These are phyloP conservation scores for Buddleja alternifolia DNA, from an alignment of 257 asterid genomes.

Conservation along the genomic window DNA sequence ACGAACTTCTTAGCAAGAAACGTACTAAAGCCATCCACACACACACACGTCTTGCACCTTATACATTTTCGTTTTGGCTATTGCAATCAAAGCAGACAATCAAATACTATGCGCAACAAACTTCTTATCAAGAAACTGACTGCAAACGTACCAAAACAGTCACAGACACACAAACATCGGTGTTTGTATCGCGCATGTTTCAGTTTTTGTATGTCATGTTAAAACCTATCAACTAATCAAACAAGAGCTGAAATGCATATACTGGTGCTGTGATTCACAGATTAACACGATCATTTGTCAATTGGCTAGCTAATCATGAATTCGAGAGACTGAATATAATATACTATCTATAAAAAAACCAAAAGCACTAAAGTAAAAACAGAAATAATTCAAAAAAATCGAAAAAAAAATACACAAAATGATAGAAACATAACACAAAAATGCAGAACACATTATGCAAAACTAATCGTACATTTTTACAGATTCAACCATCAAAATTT, in stretches of 20 bases:
- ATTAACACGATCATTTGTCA: background rate
- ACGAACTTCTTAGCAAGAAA: too few species aligned
- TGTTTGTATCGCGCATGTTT: background rate
- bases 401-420: background rate
- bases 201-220: too few species aligned
- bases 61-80: too few species aligned
- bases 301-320: background rate
- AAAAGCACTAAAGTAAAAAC: background rate
- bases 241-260: background rate
- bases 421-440: background rate
- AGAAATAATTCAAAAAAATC: background rate
- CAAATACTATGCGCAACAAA: too few species aligned
- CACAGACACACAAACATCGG: background rate
- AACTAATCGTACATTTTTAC: background rate
- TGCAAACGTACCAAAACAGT: too few species aligned
- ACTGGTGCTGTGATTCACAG: background rate
- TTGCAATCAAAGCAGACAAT: too few species aligned
- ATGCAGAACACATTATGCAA: background rate
- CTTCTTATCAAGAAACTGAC: too few species aligned
- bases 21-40: too few species aligned
- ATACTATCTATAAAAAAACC: background rate
- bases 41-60: background rate
- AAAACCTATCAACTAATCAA: background rate
- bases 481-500: slow-evolving; percentile 1
- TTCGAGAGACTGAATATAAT: background rate